Base-by-base conservation (phyloP, 2,329 filamentous ascomycete species). In the Xylariomycetidae sp. region DNA sequence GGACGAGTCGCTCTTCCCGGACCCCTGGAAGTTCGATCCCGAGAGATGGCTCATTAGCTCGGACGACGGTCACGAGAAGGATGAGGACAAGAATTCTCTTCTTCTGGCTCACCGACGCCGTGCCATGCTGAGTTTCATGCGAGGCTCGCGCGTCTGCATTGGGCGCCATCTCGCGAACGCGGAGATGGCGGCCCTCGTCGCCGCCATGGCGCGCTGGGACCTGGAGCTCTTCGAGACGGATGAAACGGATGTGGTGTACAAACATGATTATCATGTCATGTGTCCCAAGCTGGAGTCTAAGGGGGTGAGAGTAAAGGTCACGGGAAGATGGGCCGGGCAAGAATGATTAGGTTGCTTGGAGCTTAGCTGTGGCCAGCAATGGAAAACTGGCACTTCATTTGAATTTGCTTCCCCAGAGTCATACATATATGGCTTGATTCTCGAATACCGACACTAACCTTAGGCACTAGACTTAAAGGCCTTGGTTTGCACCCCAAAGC, bases 71-170 rank as follows among this genome's bases (percentile, higher is more conserved):
- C n/a, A n/a, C n/a, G n/a, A n/a, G n/a, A n/a, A n/a, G n/a, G n/a
- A n/a, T n/a, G 20, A 27, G 13, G 28, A 26, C 23, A 16, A 10
- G 22, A n/a, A 12, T 26, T 17, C 30, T 16, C 11, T 26, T 19
- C 16, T 27, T 11, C 14, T 38, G 11, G 3, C 27, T 7, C 37
- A 27, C 16, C 37, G 37, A 27, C 30, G 34, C 26, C 25, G 34
- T 10, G 23, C 20, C 15, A 33, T 37, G 37, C 30, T 40, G 7
- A 34, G 30, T 12, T 41, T 41, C 31, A 30, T 27, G 23, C 31
- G 31, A 6, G 67, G 67, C 1, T 59, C 58, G 4, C 48, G 66
- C 11, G 46, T 47, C 9, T 70, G 66, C 40, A 42, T 69, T 10
- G 65, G 66, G 0, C 53, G 64, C 9, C 61, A 59, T 30, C 49